Percentiles rank a stretch among this genome's conserved stretches.
Conservation (phyloP, 2,329 filamentous ascomycete species). For the Pleoardoris graminearum region DNA sequence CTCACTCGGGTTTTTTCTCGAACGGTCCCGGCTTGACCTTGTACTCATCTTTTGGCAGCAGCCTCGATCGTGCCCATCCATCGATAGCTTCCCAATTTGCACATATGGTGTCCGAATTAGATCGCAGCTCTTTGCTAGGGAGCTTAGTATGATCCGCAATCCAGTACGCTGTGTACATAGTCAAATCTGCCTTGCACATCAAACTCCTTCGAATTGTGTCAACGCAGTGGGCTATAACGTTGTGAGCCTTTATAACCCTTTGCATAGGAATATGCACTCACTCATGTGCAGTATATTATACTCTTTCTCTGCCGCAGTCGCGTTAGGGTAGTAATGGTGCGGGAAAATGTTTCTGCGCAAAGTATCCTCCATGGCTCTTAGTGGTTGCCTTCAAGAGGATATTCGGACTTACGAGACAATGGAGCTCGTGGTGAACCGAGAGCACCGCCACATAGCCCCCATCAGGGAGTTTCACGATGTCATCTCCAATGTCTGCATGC, state of each 20-base stretch:
- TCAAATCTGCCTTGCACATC: constrained; percentile 4
- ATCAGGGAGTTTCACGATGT: constrained; percentile 6
- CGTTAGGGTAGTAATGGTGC: background rate
- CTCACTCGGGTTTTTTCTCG: no score
- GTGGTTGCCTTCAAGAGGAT: no score
- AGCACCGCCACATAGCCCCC: constrained; percentile 8
- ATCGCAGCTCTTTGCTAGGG: constrained; percentile 1
- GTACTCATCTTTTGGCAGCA: background rate
- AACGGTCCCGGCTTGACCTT: background rate
- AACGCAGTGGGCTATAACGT: background rate
- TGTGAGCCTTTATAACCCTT: background rate
- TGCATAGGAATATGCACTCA: no score
- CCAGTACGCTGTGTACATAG: constrained; percentile 1
- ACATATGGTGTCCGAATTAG: background rate
- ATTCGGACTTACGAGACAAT: constrained; percentile 1
- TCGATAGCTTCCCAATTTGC: background rate
- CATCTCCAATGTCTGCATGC: constrained; percentile 1
- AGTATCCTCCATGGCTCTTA: background rate
- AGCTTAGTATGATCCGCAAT: background rate
- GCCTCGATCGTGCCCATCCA: background rate
- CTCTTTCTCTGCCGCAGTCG: no score
- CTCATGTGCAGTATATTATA: no score
- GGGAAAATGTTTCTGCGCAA: background rate
- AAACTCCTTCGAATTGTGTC: constrained; percentile 1
- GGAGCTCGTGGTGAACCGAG: constrained; percentile 6